phyloP scores from a whole-genome alignment of 1,284 basidiomycete species.

The Chalciporus piperatoides region DNA sequence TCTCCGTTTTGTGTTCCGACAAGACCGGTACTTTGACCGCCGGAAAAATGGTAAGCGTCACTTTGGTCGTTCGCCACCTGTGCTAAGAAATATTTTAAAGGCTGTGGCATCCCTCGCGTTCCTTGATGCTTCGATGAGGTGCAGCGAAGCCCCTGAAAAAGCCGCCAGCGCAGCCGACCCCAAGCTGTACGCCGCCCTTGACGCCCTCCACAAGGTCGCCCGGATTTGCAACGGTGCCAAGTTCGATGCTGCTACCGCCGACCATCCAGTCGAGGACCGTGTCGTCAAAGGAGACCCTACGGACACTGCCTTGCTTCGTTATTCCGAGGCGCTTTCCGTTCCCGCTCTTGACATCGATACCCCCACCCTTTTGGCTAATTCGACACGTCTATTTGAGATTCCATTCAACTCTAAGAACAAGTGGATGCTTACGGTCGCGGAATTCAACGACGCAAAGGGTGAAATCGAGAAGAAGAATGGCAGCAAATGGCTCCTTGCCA shows the following conservation, averaged over 20 bases:
- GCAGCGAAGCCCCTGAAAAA: constrained; percentile 29
- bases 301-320: constrained; percentile 59
- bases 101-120: constrained; percentile 43
- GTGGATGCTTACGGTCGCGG: constrained; percentile 53
- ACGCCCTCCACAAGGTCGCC: constrained; percentile 43
- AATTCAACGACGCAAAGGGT: constrained; percentile 12
- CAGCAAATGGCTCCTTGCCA: constrained; percentile 42
- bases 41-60: constrained; percentile 35
- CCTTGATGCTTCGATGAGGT: constrained; percentile 34
- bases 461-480: constrained; percentile 13
- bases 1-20: constrained; percentile 56
- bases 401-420: constrained; percentile 68
- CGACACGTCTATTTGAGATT: constrained; percentile 40
- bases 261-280: constrained; percentile 40
- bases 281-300: constrained; percentile 61
- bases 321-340: constrained; percentile 46
- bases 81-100: constrained; percentile 16
- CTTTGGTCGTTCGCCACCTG: neutral
- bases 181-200: constrained; percentile 19
- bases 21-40: constrained; percentile 50
- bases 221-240: constrained; percentile 62
- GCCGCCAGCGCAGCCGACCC: constrained; percentile 17
- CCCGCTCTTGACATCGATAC: constrained; percentile 22
- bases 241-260: constrained; percentile 42
- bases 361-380: constrained; percentile 25